These are phyloP conservation scores for Metschnikowia drakensbergensis DNA, from an alignment of 805 yeast species.

Conservation along the genomic window DNA sequence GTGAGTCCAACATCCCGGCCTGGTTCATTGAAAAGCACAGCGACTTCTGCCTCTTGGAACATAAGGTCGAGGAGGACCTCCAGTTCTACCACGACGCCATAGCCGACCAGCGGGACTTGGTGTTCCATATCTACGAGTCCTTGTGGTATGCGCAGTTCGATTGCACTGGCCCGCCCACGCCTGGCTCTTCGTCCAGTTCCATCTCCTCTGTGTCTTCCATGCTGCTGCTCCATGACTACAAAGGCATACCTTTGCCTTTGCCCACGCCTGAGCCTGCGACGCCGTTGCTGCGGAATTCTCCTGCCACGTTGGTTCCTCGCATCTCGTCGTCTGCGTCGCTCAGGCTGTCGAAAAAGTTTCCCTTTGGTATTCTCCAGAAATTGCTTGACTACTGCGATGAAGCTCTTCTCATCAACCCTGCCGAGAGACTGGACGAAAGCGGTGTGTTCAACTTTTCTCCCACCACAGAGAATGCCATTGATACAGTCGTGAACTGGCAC, in stretches of 20 bases:
- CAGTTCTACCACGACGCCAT: constrained; percentile 72
- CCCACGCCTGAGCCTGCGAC: constrained; percentile 1
- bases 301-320: constrained; percentile 13
- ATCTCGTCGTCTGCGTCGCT: constrained; percentile 26
- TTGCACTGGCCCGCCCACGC: constrained; percentile 16
- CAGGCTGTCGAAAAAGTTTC: constrained; percentile 49
- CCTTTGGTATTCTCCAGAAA: constrained; percentile 56
- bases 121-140: constrained; percentile 43
- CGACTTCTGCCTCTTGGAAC: constrained; percentile 82
- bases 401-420: constrained; percentile 66
- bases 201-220: constrained; percentile 20
- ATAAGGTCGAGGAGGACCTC: constrained; percentile 72
- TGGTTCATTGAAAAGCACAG: constrained; percentile 97
- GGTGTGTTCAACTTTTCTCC: constrained; percentile 49
- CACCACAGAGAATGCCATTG: constrained; percentile 54
- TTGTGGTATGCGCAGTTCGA: constrained; percentile 23
- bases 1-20: constrained; percentile 86
- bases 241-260: constrained; percentile 51
- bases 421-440: constrained; percentile 49
- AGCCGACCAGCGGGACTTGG: constrained; percentile 59
- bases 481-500: constrained; percentile 39
- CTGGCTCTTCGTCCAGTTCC: constrained; percentile 16
- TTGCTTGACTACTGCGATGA: constrained; percentile 67
- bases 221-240: constrained; percentile 44
- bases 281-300: constrained; percentile 5